phyloP scores from a whole-genome alignment of 345 rosid genomes.

The Geranium brycei region DNA sequence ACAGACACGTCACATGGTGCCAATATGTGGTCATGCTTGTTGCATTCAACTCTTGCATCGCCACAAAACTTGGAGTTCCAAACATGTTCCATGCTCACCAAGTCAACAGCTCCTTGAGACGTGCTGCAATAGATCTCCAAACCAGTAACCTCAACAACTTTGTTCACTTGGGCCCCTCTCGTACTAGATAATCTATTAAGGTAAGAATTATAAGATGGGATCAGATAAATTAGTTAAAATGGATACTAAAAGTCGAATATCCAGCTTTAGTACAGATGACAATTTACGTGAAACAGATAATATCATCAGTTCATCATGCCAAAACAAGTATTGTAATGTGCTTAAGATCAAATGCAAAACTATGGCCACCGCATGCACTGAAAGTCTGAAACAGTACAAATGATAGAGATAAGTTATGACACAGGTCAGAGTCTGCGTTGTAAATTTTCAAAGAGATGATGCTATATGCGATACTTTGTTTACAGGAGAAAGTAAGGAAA shows the following conservation, averaged over 20 bases:
- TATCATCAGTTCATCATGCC: not conserved
- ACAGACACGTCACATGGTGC: slow-evolving; percentile 46
- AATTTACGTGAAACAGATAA: not conserved
- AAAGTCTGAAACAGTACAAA: no score
- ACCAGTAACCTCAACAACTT: slow-evolving; percentile 52
- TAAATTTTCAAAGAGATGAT: not conserved
- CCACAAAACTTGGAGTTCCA: slow-evolving; percentile 25
- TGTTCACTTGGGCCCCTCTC: slow-evolving; percentile 57
- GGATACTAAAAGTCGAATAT: no score
- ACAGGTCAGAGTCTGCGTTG: no score
- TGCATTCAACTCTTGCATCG: slow-evolving; percentile 28
- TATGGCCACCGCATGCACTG: no score
- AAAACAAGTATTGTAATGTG: not conserved
- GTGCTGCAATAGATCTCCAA: slow-evolving; percentile 64
- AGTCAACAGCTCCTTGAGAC: slow-evolving; percentile 25
- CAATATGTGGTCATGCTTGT: slow-evolving; percentile 35
- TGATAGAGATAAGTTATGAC: no score
- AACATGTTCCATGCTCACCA: slow-evolving; percentile 19
- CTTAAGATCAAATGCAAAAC: not conserved
- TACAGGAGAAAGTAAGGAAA: not conserved
- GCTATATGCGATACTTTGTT: not conserved
- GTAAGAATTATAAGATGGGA: not conserved
- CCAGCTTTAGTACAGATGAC: not conserved
- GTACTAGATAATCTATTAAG: slow-evolving; percentile 14
- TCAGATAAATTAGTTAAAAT: not conserved